These are phyloP conservation scores for Apophysomyces ossiformis DNA, from an alignment of 371 early-diverging fungal genomes.

Conservation along the genomic window DNA sequence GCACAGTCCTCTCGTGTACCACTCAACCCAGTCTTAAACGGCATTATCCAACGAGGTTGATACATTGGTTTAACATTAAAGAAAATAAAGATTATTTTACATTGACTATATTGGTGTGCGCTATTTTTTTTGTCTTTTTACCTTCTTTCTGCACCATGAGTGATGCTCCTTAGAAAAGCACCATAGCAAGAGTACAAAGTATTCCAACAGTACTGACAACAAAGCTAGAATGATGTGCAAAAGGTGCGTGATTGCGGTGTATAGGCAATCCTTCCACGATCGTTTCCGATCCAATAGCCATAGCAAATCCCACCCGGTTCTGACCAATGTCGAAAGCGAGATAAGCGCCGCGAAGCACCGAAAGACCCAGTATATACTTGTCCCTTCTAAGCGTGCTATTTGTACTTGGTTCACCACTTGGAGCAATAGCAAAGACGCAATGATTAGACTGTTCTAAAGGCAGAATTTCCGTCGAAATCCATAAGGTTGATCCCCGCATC, in stretches of 20 bases:
- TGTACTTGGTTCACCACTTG: slow-evolving; percentile 1
- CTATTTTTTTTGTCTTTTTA: too few species aligned
- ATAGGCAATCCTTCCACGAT: background rate
- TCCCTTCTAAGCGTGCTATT: background rate
- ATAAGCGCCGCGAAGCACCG: slow-evolving; percentile 37
- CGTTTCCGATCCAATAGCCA: background rate
- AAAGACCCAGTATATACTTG: slow-evolving; percentile 25
- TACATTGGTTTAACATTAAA: background rate
- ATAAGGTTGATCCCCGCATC: slow-evolving; percentile 27
- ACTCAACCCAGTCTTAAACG: too few species aligned
- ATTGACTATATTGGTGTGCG: too few species aligned
- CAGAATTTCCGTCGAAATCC: slow-evolving; percentile 21
- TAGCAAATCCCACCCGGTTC: slow-evolving; percentile 21
- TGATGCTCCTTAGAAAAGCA: background rate
- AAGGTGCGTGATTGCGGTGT: background rate
- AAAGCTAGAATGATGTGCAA: background rate
- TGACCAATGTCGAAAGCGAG: slow-evolving; percentile 38
- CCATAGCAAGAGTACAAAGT: background rate
- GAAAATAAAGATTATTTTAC: background rate
- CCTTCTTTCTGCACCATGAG: background rate
- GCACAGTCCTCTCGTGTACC: too few species aligned
- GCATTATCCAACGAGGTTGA: too few species aligned
- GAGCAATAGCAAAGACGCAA: slow-evolving; percentile 39
- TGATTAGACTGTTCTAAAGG: slow-evolving; percentile 5
- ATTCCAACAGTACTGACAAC: background rate